Evolutionary conservation across 2,329 filamentous ascomycete species (phyloP).

Genomic region (Knoxdaviesia proteae): DNA sequence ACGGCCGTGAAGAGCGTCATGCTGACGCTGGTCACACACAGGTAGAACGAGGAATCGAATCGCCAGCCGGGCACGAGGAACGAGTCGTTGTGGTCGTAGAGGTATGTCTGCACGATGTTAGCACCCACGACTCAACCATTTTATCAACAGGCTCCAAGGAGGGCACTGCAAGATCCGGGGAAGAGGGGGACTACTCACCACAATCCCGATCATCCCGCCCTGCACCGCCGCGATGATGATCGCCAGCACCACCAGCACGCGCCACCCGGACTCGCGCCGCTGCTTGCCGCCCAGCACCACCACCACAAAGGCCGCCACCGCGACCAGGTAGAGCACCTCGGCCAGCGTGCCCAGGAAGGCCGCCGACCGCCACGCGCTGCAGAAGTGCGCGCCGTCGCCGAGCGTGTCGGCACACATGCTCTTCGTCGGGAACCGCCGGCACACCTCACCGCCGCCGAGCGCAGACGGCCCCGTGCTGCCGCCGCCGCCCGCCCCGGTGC

Average conservation of each 20-base stretch:
- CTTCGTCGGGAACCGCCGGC: slow-evolving; percentile 39
- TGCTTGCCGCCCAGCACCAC: slow-evolving; percentile 61
- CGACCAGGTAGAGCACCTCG: slow-evolving; percentile 61
- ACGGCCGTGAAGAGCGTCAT: slow-evolving; percentile 30
- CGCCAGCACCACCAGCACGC: slow-evolving; percentile 46
- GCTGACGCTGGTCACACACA: slow-evolving; percentile 37
- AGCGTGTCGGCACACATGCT: slow-evolving; percentile 39
- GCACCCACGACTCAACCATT: too few species aligned
- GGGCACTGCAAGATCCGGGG: not conserved
- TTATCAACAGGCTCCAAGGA: not conserved
- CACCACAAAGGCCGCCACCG: slow-evolving; percentile 58
- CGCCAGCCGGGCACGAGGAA: slow-evolving; percentile 66
- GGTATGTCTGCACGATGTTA: slow-evolving; percentile 39
- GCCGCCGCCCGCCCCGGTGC: slow-evolving; percentile 20
- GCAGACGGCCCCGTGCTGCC: not conserved
- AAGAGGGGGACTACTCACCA: slow-evolving; percentile 34
- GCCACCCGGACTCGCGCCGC: slow-evolving; percentile 68
- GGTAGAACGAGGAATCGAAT: slow-evolving; percentile 59
- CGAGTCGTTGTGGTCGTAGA: slow-evolving; percentile 64
- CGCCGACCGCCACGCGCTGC: slow-evolving; percentile 74
- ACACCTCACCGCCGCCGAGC: slow-evolving; percentile 14
- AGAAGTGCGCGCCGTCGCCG: slow-evolving; percentile 43
- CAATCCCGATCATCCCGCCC: slow-evolving; percentile 40
- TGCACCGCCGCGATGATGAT: slow-evolving; percentile 8
- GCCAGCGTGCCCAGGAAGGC: slow-evolving; percentile 77